These are phyloP conservation scores for Talaromyces islandicus DNA, from an alignment of 2,329 filamentous ascomycete species.

Conservation along the genomic window DNA sequence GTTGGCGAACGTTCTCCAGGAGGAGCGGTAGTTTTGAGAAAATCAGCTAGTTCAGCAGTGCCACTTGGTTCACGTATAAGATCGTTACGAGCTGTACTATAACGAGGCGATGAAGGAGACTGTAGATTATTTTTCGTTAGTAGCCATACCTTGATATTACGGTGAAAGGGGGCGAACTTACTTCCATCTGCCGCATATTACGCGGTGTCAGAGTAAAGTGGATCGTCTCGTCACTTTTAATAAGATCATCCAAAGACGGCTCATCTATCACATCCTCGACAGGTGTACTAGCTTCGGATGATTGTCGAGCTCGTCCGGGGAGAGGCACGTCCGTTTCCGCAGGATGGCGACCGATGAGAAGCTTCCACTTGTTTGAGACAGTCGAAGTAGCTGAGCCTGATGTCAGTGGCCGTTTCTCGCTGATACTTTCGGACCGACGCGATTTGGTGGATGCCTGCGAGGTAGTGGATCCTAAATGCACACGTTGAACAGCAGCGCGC, in stretches of 20 bases:
- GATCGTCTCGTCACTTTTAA: conserved; percentile 75
- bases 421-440: conserved; percentile 35
- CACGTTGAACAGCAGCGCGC: conserved; percentile 37
- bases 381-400: conserved; percentile 35
- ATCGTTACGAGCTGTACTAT: conserved; percentile 21
- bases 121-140: conserved; percentile 10
- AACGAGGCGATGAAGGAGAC: conserved; percentile 29
- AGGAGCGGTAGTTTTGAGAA: conserved; percentile 31
- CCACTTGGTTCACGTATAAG: conserved; percentile 15
- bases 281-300: conserved; percentile 29
- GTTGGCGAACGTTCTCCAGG: conserved; percentile 19
- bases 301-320: conserved; percentile 27
- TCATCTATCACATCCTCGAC: conserved; percentile 41
- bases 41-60: conserved; percentile 32
- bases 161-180: conserved; percentile 39
- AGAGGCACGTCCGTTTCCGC: conserved; percentile 17
- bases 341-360: conserved; percentile 31
- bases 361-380: conserved; percentile 37
- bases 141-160: conserved; percentile 1
- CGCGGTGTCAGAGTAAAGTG: conserved; percentile 77
- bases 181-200: conserved; percentile 70
- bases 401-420: conserved; percentile 34
- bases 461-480: conserved; percentile 23
- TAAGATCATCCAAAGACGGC: conserved; percentile 70
- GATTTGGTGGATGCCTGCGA: conserved; percentile 24